phyloP scores from a whole-genome alignment of 1,284 basidiomycete genomes.

The Apiotrichum sp. region DNA sequence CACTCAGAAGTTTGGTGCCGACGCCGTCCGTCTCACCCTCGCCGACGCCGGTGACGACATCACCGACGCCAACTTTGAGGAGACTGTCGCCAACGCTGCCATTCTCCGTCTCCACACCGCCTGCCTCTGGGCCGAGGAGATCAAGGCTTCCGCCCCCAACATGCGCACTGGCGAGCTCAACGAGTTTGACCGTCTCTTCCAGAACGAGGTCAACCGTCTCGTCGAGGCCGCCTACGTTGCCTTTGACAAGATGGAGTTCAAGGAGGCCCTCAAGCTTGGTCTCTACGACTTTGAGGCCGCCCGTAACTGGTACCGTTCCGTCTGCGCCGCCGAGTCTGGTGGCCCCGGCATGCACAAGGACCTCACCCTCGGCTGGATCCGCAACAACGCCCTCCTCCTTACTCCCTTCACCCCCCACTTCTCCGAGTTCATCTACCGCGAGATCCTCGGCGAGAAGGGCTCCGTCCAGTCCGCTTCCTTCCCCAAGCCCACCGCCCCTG shows the following conservation, averaged over 20 bases:
- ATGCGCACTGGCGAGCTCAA: conserved; percentile 59
- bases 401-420: conserved; percentile 92
- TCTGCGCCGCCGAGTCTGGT: conserved; percentile 64
- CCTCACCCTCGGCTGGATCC: conserved; percentile 71
- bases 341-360: conserved; percentile 77
- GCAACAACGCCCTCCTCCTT: conserved; percentile 67
- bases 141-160: conserved; percentile 56
- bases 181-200: conserved; percentile 77
- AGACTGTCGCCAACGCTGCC: conserved; percentile 96
- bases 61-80: conserved; percentile 86
- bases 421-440: conserved; percentile 82
- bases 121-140: conserved; percentile 88
- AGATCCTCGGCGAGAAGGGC: conserved; percentile 64
- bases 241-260: conserved; percentile 81
- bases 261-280: conserved; percentile 88
- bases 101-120: conserved; percentile 91
- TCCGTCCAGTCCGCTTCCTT: conserved; percentile 71
- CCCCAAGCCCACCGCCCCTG: conserved; percentile 51
- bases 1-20: conserved; percentile 46
- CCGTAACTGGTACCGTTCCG: conserved; percentile 95
- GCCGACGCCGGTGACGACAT: conserved; percentile 97
- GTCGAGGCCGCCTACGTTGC: conserved; percentile 71
- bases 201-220: conserved; percentile 82
- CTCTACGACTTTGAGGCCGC: conserved; percentile 93
- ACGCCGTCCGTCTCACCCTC: conserved; percentile 79